Conservation (phyloP, 2,329 filamentous ascomycete genomes). For the Leptographium lundbergii region DNA sequence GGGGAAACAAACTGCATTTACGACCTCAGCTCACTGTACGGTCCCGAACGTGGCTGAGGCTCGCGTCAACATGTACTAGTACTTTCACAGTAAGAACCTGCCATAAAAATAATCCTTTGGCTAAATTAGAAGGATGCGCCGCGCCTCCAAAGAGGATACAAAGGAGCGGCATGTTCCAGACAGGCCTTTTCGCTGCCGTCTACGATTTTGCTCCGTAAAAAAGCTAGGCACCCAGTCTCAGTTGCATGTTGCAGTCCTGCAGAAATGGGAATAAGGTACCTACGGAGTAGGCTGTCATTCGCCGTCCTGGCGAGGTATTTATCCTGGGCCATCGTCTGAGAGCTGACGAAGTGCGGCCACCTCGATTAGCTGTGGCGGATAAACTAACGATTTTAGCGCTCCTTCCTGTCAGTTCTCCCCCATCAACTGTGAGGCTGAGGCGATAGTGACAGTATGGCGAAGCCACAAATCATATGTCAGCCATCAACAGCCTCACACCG, state of each 20-base stretch:
- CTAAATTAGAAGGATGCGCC: background rate
- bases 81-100: background rate
- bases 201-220: too few species aligned
- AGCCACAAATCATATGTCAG: background rate
- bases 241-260: too few species aligned
- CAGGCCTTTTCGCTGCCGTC: background rate
- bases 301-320: background rate
- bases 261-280: too few species aligned
- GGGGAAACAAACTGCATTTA: background rate
- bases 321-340: background rate
- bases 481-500: background rate
- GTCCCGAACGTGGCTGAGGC: background rate
- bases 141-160: background rate
- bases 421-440: background rate
- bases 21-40: too few species aligned
- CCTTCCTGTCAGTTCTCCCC: background rate
- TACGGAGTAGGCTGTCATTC: background rate
- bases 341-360: background rate
- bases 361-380: background rate
- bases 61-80: background rate
- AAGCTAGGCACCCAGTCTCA: too few species aligned
- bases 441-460: background rate
- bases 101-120: background rate
- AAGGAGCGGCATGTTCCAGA: background rate
- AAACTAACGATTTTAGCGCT: background rate